Evolutionary conservation across 2,329 filamentous ascomycete genomes (phyloP), one percentile per base, ranked within the genome.

Genomic region (Aspergillus hiratsukae): DNA sequence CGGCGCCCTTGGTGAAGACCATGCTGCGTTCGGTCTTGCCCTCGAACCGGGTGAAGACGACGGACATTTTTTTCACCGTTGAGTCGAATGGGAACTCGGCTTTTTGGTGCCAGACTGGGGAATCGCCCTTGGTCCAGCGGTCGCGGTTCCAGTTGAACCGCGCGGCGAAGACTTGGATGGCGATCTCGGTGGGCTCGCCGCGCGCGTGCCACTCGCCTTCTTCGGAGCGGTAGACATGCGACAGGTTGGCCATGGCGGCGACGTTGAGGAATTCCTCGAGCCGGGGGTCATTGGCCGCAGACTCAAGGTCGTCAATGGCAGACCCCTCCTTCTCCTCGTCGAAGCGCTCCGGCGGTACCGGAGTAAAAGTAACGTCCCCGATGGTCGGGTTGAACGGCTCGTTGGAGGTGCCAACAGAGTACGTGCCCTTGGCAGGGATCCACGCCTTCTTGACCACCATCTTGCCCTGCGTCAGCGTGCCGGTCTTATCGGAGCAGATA

Each of bases 1-100:
- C 87, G 1, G 88, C 88, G 31, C 75, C 74, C 59, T 76, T 77
- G 35, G 70, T 74, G 57, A 74, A 76, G 3, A 76, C 64, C 69
- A 72, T 74, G 27, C 71, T 60, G 1, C 49, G 59, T n/a, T 65
- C 54, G 6, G 61, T 58, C 0, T 62, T 52, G 3, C 52, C 41
- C 14, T 69, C 67, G 10, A 68, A 37, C 31, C 31, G 5, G 31
- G 14, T 64, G 69, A 87, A 88, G 53, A 89, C 84, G 40, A 89
- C 86, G 0, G 86, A 88, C 87, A 90, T 90, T 64, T 86, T 88
- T 76, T 90, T 91, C 60, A 90, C 82, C 56, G 83, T 83, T 0
- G 87, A 89, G 66, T 90, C 87, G 60, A 90, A 91, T 0, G 87
- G 87, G 56, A 87, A 89, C 64, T 90, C 88, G 1, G 84, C 83